Percentiles rank a stretch among this genome's conserved stretches.
phyloP scores from a whole-genome alignment of 2,329 filamentous ascomycete species.

The Exserohilum turcica region DNA sequence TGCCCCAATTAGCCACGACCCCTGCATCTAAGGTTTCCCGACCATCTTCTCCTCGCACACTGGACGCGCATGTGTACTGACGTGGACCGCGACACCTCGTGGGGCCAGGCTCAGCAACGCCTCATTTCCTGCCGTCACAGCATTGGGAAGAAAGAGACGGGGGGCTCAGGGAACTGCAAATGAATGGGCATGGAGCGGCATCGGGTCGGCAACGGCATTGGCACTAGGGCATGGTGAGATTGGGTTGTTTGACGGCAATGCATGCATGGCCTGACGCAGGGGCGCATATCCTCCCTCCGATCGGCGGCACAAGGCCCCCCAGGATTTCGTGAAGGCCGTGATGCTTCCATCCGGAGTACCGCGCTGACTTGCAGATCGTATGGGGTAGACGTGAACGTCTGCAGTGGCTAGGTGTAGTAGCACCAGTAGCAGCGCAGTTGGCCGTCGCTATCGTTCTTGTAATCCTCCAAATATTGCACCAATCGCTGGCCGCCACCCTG shows the following conservation, averaged over 20 bases:
- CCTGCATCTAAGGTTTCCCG: slow-evolving; percentile 12
- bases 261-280: slow-evolving; percentile 14
- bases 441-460: too few relatives aligned
- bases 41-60: slow-evolving; percentile 15
- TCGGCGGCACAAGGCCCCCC: background rate
- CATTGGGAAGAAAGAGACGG: background rate
- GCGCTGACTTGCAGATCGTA: background rate
- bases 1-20: background rate
- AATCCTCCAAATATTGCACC: background rate
- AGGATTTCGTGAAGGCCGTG: background rate
- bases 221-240: slow-evolving; percentile 13
- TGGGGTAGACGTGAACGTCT: background rate
- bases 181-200: background rate
- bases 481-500: background rate
- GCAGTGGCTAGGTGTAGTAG: too few relatives aligned
- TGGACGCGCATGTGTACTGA: too few relatives aligned
- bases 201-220: background rate
- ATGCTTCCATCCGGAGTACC: background rate
- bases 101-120: too few relatives aligned
- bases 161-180: too few relatives aligned
- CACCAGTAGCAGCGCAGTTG: too few relatives aligned
- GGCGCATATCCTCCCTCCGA: slow-evolving; percentile 9
- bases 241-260: slow-evolving; percentile 23
- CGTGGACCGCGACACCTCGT: too few relatives aligned
- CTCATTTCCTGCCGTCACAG: background rate